Evolutionary conservation across 2,329 filamentous ascomycete species (phyloP).

Genomic region (Fusarium sp.): DNA sequence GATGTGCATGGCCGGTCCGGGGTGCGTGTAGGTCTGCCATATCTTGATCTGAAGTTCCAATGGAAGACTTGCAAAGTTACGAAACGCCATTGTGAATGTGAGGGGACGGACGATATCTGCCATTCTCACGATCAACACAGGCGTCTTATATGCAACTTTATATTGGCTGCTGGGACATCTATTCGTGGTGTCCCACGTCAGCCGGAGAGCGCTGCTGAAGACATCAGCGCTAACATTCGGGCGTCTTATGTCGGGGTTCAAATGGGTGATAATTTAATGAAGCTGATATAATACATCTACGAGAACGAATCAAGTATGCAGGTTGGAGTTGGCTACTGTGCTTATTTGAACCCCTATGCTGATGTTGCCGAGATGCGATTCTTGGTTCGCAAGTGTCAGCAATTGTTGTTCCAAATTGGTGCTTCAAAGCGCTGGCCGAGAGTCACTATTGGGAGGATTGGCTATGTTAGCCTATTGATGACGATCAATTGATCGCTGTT

Average conservation of each 20-base stretch:
- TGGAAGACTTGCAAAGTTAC: constrained; percentile 35
- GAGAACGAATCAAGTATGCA: not conserved
- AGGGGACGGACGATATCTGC: not conserved
- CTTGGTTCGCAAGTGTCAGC: not conserved
- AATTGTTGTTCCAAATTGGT: not conserved
- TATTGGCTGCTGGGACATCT: not conserved
- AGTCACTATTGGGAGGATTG: not conserved
- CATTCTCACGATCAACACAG: not conserved
- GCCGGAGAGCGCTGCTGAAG: not conserved
- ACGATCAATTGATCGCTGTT: not conserved
- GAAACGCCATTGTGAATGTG: constrained; percentile 36
- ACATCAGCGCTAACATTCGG: constrained; percentile 25
- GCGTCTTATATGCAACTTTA: not conserved
- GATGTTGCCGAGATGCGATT: not conserved
- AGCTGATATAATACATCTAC: not conserved
- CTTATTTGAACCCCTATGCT: not conserved
- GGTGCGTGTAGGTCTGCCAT: constrained; percentile 33
- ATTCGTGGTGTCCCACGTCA: constrained; percentile 7
- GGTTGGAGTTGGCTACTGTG: not conserved
- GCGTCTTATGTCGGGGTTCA: not conserved
- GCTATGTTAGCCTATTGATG: not conserved
- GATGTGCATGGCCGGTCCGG: constrained; percentile 43
- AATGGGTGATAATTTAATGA: not conserved
- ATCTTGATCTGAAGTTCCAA: constrained; percentile 41
- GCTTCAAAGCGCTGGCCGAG: not conserved